Evolutionary conservation across 805 yeast species (phyloP).

Genomic region (Candida michaelii): DNA sequence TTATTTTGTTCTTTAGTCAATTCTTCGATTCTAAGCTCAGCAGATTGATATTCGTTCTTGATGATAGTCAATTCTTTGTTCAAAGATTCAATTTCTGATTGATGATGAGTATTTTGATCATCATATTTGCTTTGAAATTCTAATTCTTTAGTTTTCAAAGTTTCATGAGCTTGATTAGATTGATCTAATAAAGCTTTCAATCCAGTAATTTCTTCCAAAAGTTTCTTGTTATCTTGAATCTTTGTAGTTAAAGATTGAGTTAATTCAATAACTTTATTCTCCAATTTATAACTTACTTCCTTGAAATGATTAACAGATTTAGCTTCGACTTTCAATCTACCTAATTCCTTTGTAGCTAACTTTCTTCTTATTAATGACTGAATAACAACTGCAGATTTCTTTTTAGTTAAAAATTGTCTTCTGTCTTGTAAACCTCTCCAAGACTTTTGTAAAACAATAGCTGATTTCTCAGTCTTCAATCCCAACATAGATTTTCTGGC

Average conservation of each 20-base stretch:
- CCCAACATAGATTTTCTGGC: constrained; percentile 53
- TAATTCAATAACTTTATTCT: constrained; percentile 95
- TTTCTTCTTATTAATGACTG: constrained; percentile 80
- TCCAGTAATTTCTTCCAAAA: constrained; percentile 58
- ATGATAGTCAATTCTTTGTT: constrained; percentile 56
- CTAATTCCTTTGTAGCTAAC: constrained; percentile 65
- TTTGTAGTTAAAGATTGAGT: constrained; percentile 81
- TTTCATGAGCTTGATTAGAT: constrained; percentile 51
- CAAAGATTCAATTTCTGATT: constrained; percentile 46
- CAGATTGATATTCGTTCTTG: constrained; percentile 55
- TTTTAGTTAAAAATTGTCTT: constrained; percentile 43
- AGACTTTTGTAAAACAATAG: constrained; percentile 67
- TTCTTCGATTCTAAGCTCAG: constrained; percentile 58
- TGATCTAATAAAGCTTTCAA: constrained; percentile 49
- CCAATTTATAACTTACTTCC: constrained; percentile 90
- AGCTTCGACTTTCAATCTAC: constrained; percentile 75
- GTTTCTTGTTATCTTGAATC: constrained; percentile 76
- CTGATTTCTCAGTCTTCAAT: constrained; percentile 60
- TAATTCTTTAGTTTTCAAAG: constrained; percentile 53
- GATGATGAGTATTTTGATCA: constrained; percentile 47
- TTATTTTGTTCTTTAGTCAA: constrained; percentile 60
- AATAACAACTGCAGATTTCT: constrained; percentile 61
- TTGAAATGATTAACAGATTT: constrained; percentile 86
- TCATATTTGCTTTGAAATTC: constrained; percentile 50
- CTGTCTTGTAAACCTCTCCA: constrained; percentile 72